Conservation (phyloP, 2,329 filamentous ascomycete species). For the Sodiomyces alkalinus region DNA sequence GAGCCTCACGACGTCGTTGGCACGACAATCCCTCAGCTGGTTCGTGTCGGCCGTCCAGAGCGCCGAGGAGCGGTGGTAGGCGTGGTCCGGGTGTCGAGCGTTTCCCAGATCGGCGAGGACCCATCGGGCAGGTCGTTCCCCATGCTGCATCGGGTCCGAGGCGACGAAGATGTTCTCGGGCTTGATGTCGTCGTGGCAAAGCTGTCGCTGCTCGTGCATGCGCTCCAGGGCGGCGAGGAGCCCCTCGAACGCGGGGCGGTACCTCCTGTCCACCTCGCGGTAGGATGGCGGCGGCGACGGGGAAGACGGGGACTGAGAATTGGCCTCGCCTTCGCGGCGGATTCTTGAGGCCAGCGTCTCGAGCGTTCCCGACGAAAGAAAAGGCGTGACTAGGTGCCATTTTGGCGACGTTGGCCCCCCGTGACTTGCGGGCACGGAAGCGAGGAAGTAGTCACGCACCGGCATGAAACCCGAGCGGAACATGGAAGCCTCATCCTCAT, state of each 20-base stretch:
- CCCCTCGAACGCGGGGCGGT: slow-evolving; percentile 14
- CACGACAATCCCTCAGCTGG: slow-evolving; percentile 15
- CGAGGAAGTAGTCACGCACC: slow-evolving; percentile 16
- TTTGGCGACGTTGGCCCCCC: slow-evolving; percentile 4
- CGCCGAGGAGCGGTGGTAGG: slow-evolving; percentile 15
- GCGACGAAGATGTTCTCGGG: slow-evolving; percentile 16
- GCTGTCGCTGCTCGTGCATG: slow-evolving; percentile 11
- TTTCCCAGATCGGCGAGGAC: slow-evolving; percentile 17
- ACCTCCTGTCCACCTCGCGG: slow-evolving; percentile 14
- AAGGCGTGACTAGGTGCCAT: slow-evolving; percentile 16
- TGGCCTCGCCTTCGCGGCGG: too few relatives aligned
- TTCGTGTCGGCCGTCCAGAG: slow-evolving; percentile 14
- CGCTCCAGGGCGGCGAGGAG: slow-evolving; percentile 12
- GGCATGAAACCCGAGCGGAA: slow-evolving; percentile 11
- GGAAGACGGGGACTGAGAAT: slow-evolving; percentile 10
- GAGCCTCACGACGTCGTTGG: slow-evolving; percentile 17
- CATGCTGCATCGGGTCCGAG: slow-evolving; percentile 1
- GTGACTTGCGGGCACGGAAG: background rate
- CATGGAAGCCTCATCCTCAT: slow-evolving; percentile 1
- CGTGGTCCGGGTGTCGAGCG: slow-evolving; percentile 13
- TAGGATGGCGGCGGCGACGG: slow-evolving; percentile 7
- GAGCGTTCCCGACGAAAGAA: slow-evolving; percentile 12
- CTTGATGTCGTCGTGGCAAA: slow-evolving; percentile 19
- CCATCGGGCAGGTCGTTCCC: slow-evolving; percentile 11
- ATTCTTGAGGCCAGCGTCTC: slow-evolving; percentile 12